Evolutionary conservation across 2,329 filamentous ascomycete genomes (phyloP).

Genomic region (Fusarium virguliforme): DNA sequence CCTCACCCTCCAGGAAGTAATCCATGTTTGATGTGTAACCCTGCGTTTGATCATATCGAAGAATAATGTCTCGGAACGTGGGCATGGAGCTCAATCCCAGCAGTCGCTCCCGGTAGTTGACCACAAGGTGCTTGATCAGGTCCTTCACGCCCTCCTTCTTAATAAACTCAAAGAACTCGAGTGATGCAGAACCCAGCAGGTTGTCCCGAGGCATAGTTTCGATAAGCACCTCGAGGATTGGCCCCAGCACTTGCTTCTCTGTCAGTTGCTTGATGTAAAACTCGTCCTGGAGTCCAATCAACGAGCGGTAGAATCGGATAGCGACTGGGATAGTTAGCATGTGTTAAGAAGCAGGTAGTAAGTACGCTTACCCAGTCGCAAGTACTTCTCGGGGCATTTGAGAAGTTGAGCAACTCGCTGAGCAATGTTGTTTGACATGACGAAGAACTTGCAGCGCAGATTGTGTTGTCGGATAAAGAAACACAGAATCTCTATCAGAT

Average conservation of each 20-base stretch:
- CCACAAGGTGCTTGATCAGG: slow-evolving; percentile 86
- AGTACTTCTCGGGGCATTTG: slow-evolving; percentile 87
- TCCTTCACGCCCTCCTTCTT: slow-evolving; percentile 86
- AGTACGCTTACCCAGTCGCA: slow-evolving; percentile 81
- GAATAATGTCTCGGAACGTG: slow-evolving; percentile 83
- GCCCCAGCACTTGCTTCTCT: slow-evolving; percentile 84
- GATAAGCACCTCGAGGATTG: slow-evolving; percentile 87
- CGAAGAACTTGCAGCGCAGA: slow-evolving; percentile 89
- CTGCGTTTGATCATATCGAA: slow-evolving; percentile 84
- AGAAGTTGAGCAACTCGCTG: slow-evolving; percentile 87
- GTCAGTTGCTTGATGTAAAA: slow-evolving; percentile 91
- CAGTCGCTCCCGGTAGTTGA: slow-evolving; percentile 85
- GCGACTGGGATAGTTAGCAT: slow-evolving; percentile 72
- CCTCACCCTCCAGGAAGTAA: slow-evolving; percentile 81
- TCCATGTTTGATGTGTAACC: slow-evolving; percentile 77
- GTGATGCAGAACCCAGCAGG: slow-evolving; percentile 90
- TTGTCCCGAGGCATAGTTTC: slow-evolving; percentile 94
- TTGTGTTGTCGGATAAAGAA: slow-evolving; percentile 95
- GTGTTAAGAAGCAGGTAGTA: slow-evolving; percentile 22
- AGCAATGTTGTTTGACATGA: slow-evolving; percentile 84
- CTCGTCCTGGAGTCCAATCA: slow-evolving; percentile 89
- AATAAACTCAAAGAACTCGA: slow-evolving; percentile 95
- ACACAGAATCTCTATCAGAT: slow-evolving; percentile 92
- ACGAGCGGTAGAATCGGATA: slow-evolving; percentile 92
- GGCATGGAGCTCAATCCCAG: slow-evolving; percentile 85